Evolutionary conservation across 176 grass and related monocot genomes (phyloP).

Genomic region (Saccharum officinarum): DNA sequence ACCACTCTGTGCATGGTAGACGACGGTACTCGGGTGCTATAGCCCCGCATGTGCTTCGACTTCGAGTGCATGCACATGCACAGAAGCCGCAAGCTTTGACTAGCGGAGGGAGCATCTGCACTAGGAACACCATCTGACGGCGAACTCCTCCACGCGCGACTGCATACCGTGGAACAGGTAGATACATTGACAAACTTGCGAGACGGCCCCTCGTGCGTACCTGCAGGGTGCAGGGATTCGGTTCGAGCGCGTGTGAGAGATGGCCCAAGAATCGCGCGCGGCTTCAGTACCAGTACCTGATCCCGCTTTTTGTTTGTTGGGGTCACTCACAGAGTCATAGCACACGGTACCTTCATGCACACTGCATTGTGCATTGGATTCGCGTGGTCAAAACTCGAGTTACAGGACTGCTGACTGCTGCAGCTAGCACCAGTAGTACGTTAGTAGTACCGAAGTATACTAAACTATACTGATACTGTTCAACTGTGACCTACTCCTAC

Average conservation of each 20-base stretch:
- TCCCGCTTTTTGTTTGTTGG: no score
- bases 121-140: neutral
- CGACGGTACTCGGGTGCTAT: no score
- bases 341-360: neutral
- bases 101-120: neutral
- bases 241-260: neutral
- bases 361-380: neutral
- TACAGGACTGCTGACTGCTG: neutral
- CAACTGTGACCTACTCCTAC: neutral
- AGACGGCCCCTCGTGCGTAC: neutral
- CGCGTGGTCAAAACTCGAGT: neutral
- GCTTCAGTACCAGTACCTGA: neutral
- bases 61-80: neutral
- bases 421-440: neutral
- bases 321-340: neutral
- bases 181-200: neutral
- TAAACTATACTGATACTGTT: neutral
- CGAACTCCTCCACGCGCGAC: neutral
- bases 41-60: neutral
- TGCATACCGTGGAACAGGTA: constrained; percentile 14
- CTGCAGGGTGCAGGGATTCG: neutral
- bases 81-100: neutral
- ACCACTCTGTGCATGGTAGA: no score
- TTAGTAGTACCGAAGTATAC: neutral
- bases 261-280: neutral